These are phyloP conservation scores for Aaosphaeria arxii DNA, from an alignment of 2,329 filamentous ascomycete species.

Conservation along the genomic window DNA sequence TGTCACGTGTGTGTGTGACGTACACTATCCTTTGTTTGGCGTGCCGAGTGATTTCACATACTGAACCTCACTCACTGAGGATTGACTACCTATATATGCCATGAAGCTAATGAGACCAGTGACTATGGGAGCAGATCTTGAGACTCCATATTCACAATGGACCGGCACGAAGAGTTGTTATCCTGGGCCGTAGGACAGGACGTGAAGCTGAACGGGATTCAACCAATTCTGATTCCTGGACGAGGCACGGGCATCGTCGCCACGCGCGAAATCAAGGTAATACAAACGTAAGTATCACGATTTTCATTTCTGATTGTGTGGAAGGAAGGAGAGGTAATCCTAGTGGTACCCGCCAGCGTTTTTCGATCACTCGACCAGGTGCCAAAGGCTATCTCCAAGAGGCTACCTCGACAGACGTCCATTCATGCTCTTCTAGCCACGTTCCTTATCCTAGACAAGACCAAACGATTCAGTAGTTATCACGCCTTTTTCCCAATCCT, in stretches of 20 bases:
- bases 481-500: not conserved
- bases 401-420: not conserved
- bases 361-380: not conserved
- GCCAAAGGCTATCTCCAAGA: not conserved
- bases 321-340: not conserved
- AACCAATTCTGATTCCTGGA: slow-evolving; percentile 64
- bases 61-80: too few relatives aligned
- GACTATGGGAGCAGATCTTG: too few relatives aligned
- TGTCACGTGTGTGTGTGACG: too few relatives aligned
- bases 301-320: not conserved
- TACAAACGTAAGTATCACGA: slow-evolving; percentile 6
- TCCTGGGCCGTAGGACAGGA: slow-evolving; percentile 48
- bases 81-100: too few relatives aligned
- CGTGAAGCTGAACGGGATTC: slow-evolving; percentile 65
- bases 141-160: not conserved
- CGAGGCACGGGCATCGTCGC: slow-evolving; percentile 78
- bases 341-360: not conserved
- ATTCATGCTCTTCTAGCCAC: not conserved
- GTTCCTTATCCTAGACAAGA: not conserved
- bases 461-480: not conserved
- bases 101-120: too few relatives aligned
- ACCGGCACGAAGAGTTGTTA: not conserved
- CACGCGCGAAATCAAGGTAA: slow-evolving; percentile 63
- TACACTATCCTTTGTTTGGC: too few relatives aligned
- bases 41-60: too few relatives aligned